Percentiles rank a stretch among this genome's conserved stretches.
Evolutionary conservation across 192 early-diverging fungal genomes (phyloP).

Genomic region (Rhizoclosmatium sp.): DNA sequence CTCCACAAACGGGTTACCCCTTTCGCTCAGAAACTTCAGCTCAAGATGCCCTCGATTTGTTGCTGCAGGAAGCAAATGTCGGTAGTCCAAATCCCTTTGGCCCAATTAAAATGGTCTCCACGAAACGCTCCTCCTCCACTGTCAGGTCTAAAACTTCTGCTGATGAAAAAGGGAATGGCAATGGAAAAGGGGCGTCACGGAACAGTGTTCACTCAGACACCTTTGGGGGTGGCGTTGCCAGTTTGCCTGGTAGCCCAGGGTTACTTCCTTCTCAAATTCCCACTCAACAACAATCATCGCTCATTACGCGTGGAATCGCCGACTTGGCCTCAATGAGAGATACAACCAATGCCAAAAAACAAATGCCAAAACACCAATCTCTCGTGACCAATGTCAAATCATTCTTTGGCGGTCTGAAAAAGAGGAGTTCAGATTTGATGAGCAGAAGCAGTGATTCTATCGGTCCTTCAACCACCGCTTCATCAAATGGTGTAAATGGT

Average conservation of each 20-base stretch:
- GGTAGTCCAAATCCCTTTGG: neutral
- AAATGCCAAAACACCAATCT: neutral
- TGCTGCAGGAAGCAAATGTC: neutral
- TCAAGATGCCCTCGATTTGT: neutral
- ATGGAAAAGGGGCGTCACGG: no score
- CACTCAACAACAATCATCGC: neutral
- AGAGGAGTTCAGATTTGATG: neutral
- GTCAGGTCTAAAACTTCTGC: neutral
- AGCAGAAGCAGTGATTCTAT: neutral
- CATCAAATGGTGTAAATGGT: no score
- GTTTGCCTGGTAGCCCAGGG: neutral
- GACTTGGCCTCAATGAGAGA: neutral
- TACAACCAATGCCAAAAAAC: neutral
- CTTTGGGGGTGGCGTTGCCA: neutral
- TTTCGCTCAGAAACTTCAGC: slow-evolving; percentile 3
- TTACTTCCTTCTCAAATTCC: neutral
- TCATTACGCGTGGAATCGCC: neutral
- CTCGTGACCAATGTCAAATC: slow-evolving; percentile 10
- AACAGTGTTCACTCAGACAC: neutral
- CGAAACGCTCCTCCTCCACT: neutral
- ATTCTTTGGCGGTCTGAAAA: slow-evolving; percentile 15
- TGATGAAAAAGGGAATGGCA: no score
- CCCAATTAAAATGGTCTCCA: neutral
- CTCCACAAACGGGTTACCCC: slow-evolving; percentile 52
- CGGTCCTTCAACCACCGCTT: neutral